Evolutionary conservation across 2,329 filamentous ascomycete species (phyloP).

Genomic region (Talaromyces sp.): DNA sequence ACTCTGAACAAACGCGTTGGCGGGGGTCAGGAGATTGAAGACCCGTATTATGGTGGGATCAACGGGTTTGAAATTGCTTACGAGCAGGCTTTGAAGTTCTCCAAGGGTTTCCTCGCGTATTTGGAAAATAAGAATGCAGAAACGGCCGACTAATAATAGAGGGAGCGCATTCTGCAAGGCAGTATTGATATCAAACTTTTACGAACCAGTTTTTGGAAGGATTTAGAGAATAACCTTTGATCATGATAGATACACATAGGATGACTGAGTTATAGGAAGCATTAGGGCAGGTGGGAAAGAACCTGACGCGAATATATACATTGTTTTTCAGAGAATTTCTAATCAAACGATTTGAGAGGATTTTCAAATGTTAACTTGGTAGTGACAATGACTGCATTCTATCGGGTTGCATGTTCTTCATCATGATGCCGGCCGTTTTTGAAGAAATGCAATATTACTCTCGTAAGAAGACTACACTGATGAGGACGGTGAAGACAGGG

Average conservation of each 20-base stretch:
- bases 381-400: too few species aligned
- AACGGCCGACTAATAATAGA: not conserved
- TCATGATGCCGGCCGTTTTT: too few species aligned
- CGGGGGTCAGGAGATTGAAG: conserved; percentile 65
- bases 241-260: not conserved
- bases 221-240: not conserved
- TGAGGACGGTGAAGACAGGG: too few species aligned
- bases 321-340: too few species aligned
- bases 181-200: too few species aligned
- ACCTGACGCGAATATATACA: not conserved
- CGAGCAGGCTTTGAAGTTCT: conserved; percentile 74
- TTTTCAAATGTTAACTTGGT: too few species aligned
- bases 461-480: too few species aligned
- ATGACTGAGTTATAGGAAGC: not conserved
- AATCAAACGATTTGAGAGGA: too few species aligned
- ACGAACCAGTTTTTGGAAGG: too few species aligned
- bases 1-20: conserved; percentile 29
- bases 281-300: not conserved
- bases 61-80: conserved; percentile 83
- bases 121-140: conserved; percentile 31
- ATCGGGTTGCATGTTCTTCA: too few species aligned
- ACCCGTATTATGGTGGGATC: conserved; percentile 87
- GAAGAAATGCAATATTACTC: too few species aligned
- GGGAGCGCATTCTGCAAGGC: not conserved
- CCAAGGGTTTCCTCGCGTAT: conserved; percentile 66